A percentile compares a stretch with the other conserved stretches of the same genome.
These are phyloP conservation scores for Hevea brasiliensis DNA, from an alignment of 345 rosid genomes.

Conservation along the genomic window DNA sequence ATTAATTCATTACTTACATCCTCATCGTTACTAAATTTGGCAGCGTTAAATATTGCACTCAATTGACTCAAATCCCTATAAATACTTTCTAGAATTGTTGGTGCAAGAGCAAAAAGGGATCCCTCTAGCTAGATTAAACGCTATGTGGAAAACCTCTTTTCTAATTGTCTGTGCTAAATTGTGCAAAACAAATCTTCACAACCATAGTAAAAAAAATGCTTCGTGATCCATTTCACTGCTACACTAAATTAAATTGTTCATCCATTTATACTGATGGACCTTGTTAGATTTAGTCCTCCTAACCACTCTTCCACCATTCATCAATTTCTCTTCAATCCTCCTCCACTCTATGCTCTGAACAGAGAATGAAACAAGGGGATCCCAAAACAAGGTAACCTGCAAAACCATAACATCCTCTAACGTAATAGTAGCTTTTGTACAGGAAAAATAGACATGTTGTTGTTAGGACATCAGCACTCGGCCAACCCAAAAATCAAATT, in stretches of 20 bases:
- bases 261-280: conserved; percentile 20
- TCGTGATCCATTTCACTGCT: conserved; percentile 42
- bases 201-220: conserved; percentile 44
- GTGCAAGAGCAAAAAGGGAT: conserved; percentile 41
- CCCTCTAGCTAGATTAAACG: conserved; percentile 39
- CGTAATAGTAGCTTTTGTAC: no score
- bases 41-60: conserved; percentile 7
- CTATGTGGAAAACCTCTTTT: conserved; percentile 16
- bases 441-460: no score
- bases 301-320: no score
- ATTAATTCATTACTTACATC: neutral
- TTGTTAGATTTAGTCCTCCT: no score
- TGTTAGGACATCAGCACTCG: no score
- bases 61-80: no score
- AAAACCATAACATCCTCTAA: no score
- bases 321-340: no score
- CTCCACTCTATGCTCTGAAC: no score
- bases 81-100: conserved; percentile 39
- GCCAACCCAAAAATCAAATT: no score
- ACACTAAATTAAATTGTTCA: conserved; percentile 33
- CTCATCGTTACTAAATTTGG: neutral
- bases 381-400: no score
- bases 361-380: no score
- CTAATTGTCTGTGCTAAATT: neutral
- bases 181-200: conserved; percentile 34